These are phyloP conservation scores for Strigomonas culicis DNA, from an alignment of 208 protist genomes.

Conservation along the genomic window DNA sequence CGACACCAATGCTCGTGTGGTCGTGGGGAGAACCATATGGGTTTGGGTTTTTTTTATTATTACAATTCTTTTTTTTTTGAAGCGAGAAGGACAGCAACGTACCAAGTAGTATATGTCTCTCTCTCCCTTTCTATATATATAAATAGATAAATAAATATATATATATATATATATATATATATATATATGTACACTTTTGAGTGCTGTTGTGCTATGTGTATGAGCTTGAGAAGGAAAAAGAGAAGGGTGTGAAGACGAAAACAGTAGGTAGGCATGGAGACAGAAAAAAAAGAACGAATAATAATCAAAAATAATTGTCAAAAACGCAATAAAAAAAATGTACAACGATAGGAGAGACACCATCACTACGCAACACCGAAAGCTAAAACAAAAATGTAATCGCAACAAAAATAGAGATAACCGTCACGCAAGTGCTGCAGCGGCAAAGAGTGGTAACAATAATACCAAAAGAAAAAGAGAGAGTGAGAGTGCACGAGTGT, in stretches of 20 bases:
- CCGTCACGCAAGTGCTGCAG: too few relatives aligned
- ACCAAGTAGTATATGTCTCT: not conserved
- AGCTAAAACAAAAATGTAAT: not conserved
- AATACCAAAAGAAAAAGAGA: constrained; percentile 6
- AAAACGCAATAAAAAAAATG: constrained; percentile 15
- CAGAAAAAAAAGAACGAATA: not conserved
- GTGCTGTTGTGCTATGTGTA: not conserved
- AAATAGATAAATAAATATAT: too few relatives aligned
- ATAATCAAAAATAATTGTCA: not conserved
- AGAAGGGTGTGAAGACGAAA: too few relatives aligned
- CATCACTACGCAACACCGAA: not conserved
- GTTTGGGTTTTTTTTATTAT: not conserved
- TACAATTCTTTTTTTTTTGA: not conserved
- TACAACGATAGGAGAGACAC: not conserved
- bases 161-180: constrained; percentile 5
- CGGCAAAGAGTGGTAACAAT: too few relatives aligned
- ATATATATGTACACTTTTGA: not conserved
- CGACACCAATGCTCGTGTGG: not conserved
- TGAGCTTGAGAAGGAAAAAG: not conserved
- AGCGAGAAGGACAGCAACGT: not conserved
- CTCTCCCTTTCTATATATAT: too few relatives aligned
- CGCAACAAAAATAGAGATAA: constrained; percentile 4
- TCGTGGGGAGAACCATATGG: not conserved
- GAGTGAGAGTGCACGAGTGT: too few relatives aligned
- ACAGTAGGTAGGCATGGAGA: too few relatives aligned